Evolutionary conservation across 164 flowering plant genomes (phyloP), one percentile per base, ranked within the genome.

Genomic region (Houttuynia cordata): DNA sequence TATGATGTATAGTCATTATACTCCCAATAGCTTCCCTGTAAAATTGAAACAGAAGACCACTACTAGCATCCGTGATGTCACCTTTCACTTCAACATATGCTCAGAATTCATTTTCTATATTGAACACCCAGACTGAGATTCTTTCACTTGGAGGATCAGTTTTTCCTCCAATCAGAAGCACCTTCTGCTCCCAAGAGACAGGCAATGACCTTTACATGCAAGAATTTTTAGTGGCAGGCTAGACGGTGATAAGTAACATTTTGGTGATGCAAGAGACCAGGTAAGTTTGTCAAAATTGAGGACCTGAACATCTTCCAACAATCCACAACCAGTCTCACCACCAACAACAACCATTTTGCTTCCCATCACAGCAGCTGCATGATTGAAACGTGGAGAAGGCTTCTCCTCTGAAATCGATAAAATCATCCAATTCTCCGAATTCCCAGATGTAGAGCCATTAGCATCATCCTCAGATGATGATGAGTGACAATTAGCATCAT

Each of bases 281-380:
- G 81, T 70, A 74, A 82, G 86, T 59, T 73, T 72, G 55, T 88
- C 96, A 69, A 88, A 91, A 72, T 83, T 77, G 39, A 93, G 87
- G 64, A 90, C 97, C 93, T 88, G 96, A 23, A 94, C 91, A 85
- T 94, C 99, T 51, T 94, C 96, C 55, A 94, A 74, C 75, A 88
- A 62, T 54, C 80, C 91, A 57, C 73, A 77, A 60, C 80, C 86
- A 66, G 95, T 80, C 77, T 94, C 99, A 64, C 99, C 99, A 51
- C 99, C n/a, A n/a, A n/a, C n/a, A n/a, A n/a, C n/a, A n/a, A n/a
- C n/a, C n/a, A n/a, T n/a, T n/a, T n/a, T n/a, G 80, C 83, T 82
- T 67, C 95, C 99, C 65, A 90, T 71, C 1, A 91, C 93, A 70
- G 97, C 78, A 39, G 97, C 93, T 58, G 97, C 99, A 79, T 94